phyloP scores from a whole-genome alignment of 202 grass and related monocot genomes.

The Digitaria exilis region DNA sequence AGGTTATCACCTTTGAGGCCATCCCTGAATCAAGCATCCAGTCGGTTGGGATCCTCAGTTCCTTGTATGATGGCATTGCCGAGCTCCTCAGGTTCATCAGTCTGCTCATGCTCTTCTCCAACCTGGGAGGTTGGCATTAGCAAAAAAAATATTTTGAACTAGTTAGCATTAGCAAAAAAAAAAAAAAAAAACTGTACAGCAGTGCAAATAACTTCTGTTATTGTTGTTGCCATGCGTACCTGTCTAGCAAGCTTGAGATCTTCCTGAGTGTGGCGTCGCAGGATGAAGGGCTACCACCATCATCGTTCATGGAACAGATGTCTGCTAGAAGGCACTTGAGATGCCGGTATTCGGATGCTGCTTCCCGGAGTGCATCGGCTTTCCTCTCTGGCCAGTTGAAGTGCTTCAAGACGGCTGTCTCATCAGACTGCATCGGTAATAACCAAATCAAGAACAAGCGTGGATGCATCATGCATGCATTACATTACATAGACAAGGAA shows the following conservation, averaged over 20 bases:
- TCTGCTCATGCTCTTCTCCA: slow-evolving; percentile 76
- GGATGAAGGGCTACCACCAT: slow-evolving; percentile 41
- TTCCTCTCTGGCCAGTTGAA: slow-evolving; percentile 95
- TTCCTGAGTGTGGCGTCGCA: slow-evolving; percentile 68
- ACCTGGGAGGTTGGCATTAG: slow-evolving; percentile 31
- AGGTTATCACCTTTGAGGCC: slow-evolving; percentile 55
- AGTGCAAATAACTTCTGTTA: not conserved
- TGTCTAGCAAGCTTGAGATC: slow-evolving; percentile 70
- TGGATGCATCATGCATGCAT: not conserved
- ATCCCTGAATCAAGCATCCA: slow-evolving; percentile 96
- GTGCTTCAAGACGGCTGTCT: slow-evolving; percentile 85
- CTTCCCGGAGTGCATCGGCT: slow-evolving; percentile 76
- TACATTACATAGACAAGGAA: not conserved
- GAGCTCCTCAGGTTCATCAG: slow-evolving; percentile 65
- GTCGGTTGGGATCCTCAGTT: slow-evolving; percentile 79
- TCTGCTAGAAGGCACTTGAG: slow-evolving; percentile 61
- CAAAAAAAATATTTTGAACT: no score
- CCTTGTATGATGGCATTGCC: slow-evolving; percentile 60
- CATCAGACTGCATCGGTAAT: slow-evolving; percentile 86
- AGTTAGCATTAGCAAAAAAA: not conserved
- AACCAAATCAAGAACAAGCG: no score
- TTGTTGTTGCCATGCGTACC: slow-evolving; percentile 43
- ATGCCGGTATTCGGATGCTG: slow-evolving; percentile 76
- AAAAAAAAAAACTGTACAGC: not conserved
- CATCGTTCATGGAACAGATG: slow-evolving; percentile 44